phyloP scores from a whole-genome alignment of 2,329 filamentous ascomycete species.

The Monosporascus ibericus region DNA sequence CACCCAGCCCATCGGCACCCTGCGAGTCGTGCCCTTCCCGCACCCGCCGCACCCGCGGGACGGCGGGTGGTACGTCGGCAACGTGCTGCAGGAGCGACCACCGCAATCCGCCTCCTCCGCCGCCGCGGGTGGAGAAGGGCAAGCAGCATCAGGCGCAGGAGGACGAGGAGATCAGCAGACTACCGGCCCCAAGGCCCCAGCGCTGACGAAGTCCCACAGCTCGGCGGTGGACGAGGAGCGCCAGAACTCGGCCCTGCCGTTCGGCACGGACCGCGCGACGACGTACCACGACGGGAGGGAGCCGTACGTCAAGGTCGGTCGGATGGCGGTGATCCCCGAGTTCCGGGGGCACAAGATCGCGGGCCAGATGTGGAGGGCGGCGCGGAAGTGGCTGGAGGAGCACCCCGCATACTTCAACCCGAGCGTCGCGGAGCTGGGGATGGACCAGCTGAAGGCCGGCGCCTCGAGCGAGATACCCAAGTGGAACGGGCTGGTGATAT shows the following conservation, averaged over 20 bases:
- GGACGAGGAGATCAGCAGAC: not conserved
- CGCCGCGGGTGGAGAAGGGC: too few relatives aligned
- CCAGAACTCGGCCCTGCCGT: slow-evolving; percentile 16
- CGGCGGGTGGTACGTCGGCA: slow-evolving; percentile 43
- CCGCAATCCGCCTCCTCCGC: too few relatives aligned
- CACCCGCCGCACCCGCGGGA: slow-evolving; percentile 57
- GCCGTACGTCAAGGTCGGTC: slow-evolving; percentile 76
- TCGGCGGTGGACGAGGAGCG: slow-evolving; percentile 13
- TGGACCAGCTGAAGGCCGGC: slow-evolving; percentile 36
- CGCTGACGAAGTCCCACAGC: slow-evolving; percentile 7
- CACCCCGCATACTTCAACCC: slow-evolving; percentile 54
- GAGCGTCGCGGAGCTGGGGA: slow-evolving; percentile 37
- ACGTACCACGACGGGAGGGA: slow-evolving; percentile 56
- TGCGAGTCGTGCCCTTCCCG: slow-evolving; percentile 77
- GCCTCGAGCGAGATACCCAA: slow-evolving; percentile 38
- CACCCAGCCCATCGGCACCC: slow-evolving; percentile 60
- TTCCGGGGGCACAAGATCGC: slow-evolving; percentile 63
- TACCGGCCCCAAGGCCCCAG: slow-evolving; percentile 6
- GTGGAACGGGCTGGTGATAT: slow-evolving; percentile 71
- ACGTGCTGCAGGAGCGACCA: slow-evolving; percentile 25
- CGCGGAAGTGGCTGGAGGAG: slow-evolving; percentile 59
- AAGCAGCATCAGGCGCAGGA: slow-evolving; percentile 16
- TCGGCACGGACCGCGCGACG: slow-evolving; percentile 37
- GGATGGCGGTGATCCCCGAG: slow-evolving; percentile 62
- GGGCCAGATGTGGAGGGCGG: slow-evolving; percentile 59